Conservation (phyloP, 2,329 filamentous ascomycete genomes). For the Aureobasidium sp. region DNA sequence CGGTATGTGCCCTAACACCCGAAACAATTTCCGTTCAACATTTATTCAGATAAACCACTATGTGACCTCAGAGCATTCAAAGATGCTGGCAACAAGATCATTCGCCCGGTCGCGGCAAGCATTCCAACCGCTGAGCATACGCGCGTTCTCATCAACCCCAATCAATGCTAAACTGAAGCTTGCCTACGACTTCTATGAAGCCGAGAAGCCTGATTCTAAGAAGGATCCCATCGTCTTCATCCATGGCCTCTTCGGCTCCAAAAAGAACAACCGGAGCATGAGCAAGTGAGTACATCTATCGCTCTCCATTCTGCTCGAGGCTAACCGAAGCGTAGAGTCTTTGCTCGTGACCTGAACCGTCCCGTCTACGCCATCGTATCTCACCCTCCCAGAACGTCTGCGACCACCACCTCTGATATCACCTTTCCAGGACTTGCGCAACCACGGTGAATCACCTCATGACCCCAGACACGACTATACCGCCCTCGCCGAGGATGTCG, state of each 20-base stretch:
- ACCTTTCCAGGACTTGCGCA: slow-evolving; percentile 64
- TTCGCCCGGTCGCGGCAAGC: slow-evolving; percentile 1
- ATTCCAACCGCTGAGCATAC: neutral
- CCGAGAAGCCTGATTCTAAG: slow-evolving; percentile 28
- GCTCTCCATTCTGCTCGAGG: neutral
- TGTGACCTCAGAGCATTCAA: neutral
- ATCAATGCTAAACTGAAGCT: slow-evolving; percentile 29
- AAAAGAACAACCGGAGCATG: slow-evolving; percentile 88
- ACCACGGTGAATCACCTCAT: slow-evolving; percentile 88
- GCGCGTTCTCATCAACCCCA: slow-evolving; percentile 3
- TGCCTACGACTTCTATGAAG: slow-evolving; percentile 57
- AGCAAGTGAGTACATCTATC: slow-evolving; percentile 63
- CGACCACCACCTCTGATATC: neutral
- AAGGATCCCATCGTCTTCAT: slow-evolving; percentile 70
- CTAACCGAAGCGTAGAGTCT: slow-evolving; percentile 45
- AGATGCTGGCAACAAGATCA: slow-evolving; percentile 5
- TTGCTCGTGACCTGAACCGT: slow-evolving; percentile 72
- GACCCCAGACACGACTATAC: slow-evolving; percentile 66
- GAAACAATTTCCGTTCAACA: slow-evolving; percentile 8
- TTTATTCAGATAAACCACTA: neutral
- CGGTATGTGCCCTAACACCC: neutral
- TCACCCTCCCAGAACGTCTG: neutral
- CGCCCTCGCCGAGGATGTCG: slow-evolving; percentile 75
- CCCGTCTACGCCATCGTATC: slow-evolving; percentile 71
- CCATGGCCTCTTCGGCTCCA: slow-evolving; percentile 89